A percentile compares a stretch with the other conserved stretches of the same genome.
Evolutionary conservation across 108 stramenopile genomes (phyloP).

Genomic region (Asterionellopsis glacialis): DNA sequence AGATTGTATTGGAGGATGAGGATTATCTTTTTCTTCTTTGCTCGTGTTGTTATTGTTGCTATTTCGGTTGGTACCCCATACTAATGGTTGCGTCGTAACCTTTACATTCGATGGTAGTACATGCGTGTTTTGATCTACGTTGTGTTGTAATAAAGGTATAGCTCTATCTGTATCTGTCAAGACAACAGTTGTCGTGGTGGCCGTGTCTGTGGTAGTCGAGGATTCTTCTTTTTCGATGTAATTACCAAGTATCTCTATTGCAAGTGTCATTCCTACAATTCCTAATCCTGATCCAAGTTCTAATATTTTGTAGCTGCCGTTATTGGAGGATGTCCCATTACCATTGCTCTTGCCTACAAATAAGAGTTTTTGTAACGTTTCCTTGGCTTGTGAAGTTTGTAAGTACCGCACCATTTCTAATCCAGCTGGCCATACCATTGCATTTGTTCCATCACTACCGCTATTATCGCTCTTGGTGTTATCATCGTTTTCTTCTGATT

Average conservation of each 20-base stretch:
- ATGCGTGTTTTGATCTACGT: conserved; percentile 42
- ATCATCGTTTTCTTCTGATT: not conserved
- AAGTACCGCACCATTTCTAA: conserved; percentile 22
- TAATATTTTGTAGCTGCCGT: conserved; percentile 19
- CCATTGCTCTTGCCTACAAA: not conserved
- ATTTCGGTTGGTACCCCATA: too few relatives aligned
- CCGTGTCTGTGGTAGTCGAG: not conserved
- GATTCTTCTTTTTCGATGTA: not conserved
- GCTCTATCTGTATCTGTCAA: conserved; percentile 41
- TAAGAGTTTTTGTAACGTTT: conserved; percentile 1
- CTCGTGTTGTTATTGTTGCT: conserved; percentile 3
- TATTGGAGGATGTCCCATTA: too few relatives aligned
- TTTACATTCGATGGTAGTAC: not conserved
- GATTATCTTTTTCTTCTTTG: too few relatives aligned
- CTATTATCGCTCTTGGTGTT: too few relatives aligned
- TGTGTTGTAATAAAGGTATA: conserved; percentile 36
- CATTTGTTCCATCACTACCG: conserved; percentile 33
- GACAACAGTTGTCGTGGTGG: not conserved
- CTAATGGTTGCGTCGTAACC: conserved; percentile 19
- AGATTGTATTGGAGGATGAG: too few relatives aligned
- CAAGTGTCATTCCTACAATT: conserved; percentile 55
- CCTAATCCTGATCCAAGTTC: conserved; percentile 77
- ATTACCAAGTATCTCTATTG: not conserved
- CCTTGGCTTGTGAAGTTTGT: conserved; percentile 7
- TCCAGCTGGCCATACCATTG: conserved; percentile 40